Base-by-base conservation (phyloP, 441 rosid species). In the Gossypium schwendimanii region DNA sequence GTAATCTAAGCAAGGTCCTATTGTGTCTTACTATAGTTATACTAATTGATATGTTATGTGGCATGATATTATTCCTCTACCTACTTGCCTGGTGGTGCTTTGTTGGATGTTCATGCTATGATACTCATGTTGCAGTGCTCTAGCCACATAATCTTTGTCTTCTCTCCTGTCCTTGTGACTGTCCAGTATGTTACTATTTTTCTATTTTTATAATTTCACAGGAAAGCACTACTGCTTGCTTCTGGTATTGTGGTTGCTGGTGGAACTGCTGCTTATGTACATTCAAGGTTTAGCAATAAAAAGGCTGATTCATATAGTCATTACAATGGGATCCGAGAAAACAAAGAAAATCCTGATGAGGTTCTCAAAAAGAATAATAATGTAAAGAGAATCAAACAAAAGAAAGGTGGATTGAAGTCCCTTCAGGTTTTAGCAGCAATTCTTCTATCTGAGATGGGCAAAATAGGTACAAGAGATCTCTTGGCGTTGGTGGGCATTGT, bases 381-480 rank as follows among this genome's bases (percentile, higher is more conserved):
- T 58, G 76, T 79, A 53, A 85, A 88, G 82, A 84, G 73, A 77
- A 62, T 69, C 44, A 59, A 77, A 6, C 67, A 72, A 77, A 90
- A 83, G 86, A 90, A 91, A 84, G 89, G 86, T 69, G 93, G 96
- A 74, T 80, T 89, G 50, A 89, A 89, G 86, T 93, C 99, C 2
- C 88, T 96, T 76, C 89, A 87, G 82, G 86, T 87, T 76, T 84
- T 96, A 61, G 86, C 91, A 24, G 86, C 89, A 69, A 80, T 93
- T 83, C 97, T 96, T 82, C 82, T 91, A 64, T 92, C 97, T 66
- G 81, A 87, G 76, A 96, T 96, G 96, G 99, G 98, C 20, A 87
- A 84, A 86, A 84, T 69, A 77, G 99, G 99, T 76, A 93, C 90
- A 70, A 91, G 88, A 78, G 92, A 96, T 83, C 91, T 96, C 81